Evolutionary conservation across 305 asterid genomes (phyloP), one percentile per base, ranked within the genome.

Genomic region (Fraxinus greggii): DNA sequence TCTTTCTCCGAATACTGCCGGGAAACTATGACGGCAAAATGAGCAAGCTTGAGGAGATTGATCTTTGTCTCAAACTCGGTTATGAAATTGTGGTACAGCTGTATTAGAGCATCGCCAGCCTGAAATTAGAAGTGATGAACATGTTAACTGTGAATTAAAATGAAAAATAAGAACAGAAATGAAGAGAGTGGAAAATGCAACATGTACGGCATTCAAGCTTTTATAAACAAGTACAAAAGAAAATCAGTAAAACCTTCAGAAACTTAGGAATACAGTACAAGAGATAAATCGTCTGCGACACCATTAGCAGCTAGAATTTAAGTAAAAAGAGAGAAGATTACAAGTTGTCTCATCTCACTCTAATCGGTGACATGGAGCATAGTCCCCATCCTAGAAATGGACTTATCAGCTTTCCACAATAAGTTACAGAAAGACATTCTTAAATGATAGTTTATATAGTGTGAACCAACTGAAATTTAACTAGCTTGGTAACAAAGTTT

Each of bases 11-110:
- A 79, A 83, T 96, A 96, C 86, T 83, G 94, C 36, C 95, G 92
- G 84, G 99, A 96, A 69, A 95, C 97, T 75, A 89, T 88, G 86
- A 91, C 98, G 38, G 97, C 93, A 80, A 95, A 93, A 86, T 94
- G 99, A 61, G 99, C 95, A 85, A 95, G 99, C 93, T 95, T 95
- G 88, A 95, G 97, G 75, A 91, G 97, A 83, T 96, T 94, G 92
- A 96, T 96, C 87, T 94, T 96, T 32, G 98, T 94, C 95, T 96
- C 99, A 82, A 96, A 96, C 77, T 96, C 98, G 0, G 97, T 87
- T 75, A 96, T 96, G 86, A 96, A 94, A 82, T 93, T 94, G 80
- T 96, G 93, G 91, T 96, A 93, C n/a, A 96, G 85, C 83, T 96
- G 98, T 83, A 96, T 96, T 80, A 96, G 85, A 38, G 95, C 87